Evolutionary conservation across 139 green algal genomes (phyloP).

Genomic region (Dunaliella sp.): DNA sequence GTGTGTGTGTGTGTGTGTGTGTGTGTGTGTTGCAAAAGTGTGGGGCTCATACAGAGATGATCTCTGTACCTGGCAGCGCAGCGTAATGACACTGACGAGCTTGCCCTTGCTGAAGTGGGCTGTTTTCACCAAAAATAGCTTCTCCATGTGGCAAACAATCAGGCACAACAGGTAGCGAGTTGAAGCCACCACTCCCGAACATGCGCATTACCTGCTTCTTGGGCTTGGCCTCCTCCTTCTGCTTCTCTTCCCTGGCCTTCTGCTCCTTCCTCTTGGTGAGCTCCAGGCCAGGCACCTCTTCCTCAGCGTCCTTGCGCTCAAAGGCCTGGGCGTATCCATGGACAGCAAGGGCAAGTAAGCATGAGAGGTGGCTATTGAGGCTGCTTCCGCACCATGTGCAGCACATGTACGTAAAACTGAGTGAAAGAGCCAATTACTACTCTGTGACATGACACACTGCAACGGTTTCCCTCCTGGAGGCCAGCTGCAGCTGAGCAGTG

Average conservation of each 20-base stretch:
- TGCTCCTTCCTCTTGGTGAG: constrained; percentile 47
- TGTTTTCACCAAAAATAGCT: too few species aligned
- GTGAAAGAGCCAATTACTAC: background rate
- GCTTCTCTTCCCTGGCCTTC: constrained; percentile 29
- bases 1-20: background rate
- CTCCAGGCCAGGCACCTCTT: constrained; percentile 39
- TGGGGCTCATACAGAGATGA: background rate
- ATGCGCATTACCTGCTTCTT: too few species aligned
- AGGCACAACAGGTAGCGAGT: too few species aligned
- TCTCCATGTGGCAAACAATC: too few species aligned
- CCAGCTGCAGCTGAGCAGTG: too few species aligned
- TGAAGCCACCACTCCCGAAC: too few species aligned
- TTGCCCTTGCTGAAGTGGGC: too few species aligned
- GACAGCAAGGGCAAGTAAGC: too few species aligned
- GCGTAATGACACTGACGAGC: too few species aligned
- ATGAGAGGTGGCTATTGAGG: background rate
- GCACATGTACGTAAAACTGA: background rate
- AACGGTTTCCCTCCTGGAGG: too few species aligned
- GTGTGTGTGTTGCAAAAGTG: too few species aligned
- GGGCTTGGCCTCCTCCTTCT: constrained; percentile 13
- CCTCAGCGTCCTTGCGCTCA: constrained; percentile 37
- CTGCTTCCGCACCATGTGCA: background rate
- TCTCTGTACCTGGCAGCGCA: background rate
- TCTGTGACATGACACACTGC: too few species aligned
- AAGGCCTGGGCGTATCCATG: background rate